phyloP scores from a whole-genome alignment of 2,329 filamentous ascomycete species.

The Fusarium sp. region DNA sequence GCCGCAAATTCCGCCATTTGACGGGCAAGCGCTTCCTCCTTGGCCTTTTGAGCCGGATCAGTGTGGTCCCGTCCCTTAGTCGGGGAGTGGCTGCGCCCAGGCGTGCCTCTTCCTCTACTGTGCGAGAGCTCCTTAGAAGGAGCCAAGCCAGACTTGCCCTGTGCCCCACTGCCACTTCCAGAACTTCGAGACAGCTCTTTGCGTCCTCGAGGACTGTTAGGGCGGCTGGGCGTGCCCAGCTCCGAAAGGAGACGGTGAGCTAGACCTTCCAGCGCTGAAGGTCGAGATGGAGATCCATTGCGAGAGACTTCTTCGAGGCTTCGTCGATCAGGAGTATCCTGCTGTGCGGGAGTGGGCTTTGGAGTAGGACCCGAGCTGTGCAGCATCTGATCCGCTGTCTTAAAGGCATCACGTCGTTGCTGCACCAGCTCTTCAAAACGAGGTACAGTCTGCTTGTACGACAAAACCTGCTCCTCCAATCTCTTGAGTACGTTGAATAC shows the following conservation, averaged over 20 bases:
- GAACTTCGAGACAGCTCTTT: conserved; percentile 57
- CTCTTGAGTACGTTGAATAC: conserved; percentile 69
- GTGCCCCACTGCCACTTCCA: conserved; percentile 49
- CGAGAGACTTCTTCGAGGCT: conserved; percentile 59
- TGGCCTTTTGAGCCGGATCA: conserved; percentile 46
- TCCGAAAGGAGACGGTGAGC: conserved; percentile 74
- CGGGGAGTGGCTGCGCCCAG: conserved; percentile 58
- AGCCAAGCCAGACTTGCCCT: conserved; percentile 50
- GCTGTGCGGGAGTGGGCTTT: conserved; percentile 48
- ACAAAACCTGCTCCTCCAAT: conserved; percentile 71
- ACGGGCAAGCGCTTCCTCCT: conserved; percentile 55
- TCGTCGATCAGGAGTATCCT: conserved; percentile 56
- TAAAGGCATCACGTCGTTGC: conserved; percentile 73
- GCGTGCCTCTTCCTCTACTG: conserved; percentile 49
- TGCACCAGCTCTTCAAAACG: conserved; percentile 80
- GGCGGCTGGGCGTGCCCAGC: conserved; percentile 65
- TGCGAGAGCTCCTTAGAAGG: conserved; percentile 60
- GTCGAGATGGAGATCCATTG: conserved; percentile 64
- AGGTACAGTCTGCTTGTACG: conserved; percentile 73
- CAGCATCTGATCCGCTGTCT: conserved; percentile 66
- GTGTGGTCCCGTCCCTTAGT: conserved; percentile 47
- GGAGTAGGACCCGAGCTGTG: conserved; percentile 49
- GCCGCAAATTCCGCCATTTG: conserved; percentile 73
- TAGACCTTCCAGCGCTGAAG: conserved; percentile 69
- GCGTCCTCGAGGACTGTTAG: conserved; percentile 62